Base-by-base conservation (phyloP, 139 green algal genomes). In the Coelastrella sp. region DNA sequence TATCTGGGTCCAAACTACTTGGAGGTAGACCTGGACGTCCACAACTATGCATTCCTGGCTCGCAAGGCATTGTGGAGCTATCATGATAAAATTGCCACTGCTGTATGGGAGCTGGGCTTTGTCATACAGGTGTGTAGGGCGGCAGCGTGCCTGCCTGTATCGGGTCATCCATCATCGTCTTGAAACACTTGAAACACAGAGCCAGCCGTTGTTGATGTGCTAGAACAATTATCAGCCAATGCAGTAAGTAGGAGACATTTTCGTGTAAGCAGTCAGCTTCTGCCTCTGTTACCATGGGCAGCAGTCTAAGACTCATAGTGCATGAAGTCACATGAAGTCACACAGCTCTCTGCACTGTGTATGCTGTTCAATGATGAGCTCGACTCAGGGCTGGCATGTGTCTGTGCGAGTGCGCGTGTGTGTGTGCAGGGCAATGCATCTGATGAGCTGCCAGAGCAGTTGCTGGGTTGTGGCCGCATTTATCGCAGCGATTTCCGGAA, bases 1-100 rank as follows among this genome's bases (percentile, higher is more conserved):
- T 94, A 93, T 91, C 57, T 81, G 4, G 92, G 94, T 22, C 84
- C 87, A 5, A 79, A 94, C 70, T 98, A 98, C 90, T 78, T 97
- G 17, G 96, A 98, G 93, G 91, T 99, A 0, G 96, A 98, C 92
- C 72, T 99, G 27, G 95, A 99, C 90, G 90, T 99, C 17, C 97
- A 99, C 92, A 86, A 59, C 35, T 99, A 98, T 78, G 94, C 96
- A 7, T 99, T 95, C 91, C 63, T 99, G 10, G 97, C 97, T 6
- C 94, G 96, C 74, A 96, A 94, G 82, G 95, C 95, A 35, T 78
- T 97, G 15, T 87, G 75, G 19, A 87, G 85, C 63, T 97, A 93
- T 90, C 86, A 94, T 27, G 81, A 88, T 6, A 90, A 93, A 58
- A 78, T 97, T 17, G 73, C 75, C 1, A 89, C 90, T 1, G 94